Evolutionary conservation across 176 grass and related monocot species (phyloP).

Genomic region (Oryza longistaminata): DNA sequence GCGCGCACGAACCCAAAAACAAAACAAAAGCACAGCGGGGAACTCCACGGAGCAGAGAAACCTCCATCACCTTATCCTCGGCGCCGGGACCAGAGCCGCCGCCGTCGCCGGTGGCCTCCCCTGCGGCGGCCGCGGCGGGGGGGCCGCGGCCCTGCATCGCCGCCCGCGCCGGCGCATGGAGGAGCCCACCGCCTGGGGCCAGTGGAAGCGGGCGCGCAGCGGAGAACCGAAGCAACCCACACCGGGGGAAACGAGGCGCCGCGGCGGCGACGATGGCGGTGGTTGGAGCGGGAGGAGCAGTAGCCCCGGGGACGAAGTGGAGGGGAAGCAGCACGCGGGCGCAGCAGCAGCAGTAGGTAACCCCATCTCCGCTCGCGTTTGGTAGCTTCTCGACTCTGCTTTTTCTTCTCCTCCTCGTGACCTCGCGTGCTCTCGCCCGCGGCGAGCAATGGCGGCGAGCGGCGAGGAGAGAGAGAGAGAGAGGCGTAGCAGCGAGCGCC

Average conservation of each 20-base stretch:
- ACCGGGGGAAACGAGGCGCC: background rate
- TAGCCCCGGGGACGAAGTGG: conserved; percentile 9
- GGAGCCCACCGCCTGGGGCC: background rate
- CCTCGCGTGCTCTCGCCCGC: background rate
- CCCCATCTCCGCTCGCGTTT: conserved; percentile 24
- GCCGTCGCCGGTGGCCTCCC: conserved; percentile 11
- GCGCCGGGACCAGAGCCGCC: background rate
- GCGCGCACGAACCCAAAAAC: background rate
- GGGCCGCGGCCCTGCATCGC: background rate
- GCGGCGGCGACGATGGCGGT: background rate
- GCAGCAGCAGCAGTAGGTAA: background rate
- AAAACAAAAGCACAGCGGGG: background rate
- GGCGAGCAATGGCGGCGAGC: background rate
- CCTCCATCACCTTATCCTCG: conserved; percentile 44
- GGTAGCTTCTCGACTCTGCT: no score
- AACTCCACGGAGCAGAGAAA: background rate
- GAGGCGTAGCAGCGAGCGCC: background rate
- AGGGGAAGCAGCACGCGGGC: conserved; percentile 29
- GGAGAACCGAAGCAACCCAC: background rate
- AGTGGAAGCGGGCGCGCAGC: background rate
- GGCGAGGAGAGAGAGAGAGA: no score
- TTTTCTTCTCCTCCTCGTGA: background rate
- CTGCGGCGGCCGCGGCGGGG: conserved; percentile 2
- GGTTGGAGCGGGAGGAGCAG: no score
- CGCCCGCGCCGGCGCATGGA: conserved; percentile 46